Evolutionary conservation across 2,329 filamentous ascomycete genomes (phyloP), one percentile per base, ranked within the genome.

Genomic region (Stachybotrys elegans): DNA sequence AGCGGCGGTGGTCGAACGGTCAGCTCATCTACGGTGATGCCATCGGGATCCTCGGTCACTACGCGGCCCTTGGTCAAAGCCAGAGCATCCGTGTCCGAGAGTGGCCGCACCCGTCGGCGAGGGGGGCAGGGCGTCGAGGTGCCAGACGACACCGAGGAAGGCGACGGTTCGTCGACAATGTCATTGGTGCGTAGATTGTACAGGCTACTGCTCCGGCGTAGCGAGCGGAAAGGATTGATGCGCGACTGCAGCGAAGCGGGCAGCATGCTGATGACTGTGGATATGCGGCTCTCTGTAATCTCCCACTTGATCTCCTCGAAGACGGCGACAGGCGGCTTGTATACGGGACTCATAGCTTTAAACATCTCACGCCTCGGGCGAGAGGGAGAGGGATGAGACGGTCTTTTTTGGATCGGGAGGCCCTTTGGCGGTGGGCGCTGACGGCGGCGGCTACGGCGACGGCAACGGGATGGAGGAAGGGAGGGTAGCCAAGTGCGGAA

Each of bases 261-360:
- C 7, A 81, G 69, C 45, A 81, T 69, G 6, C 70, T 67, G 57
- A 75, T 77, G 14, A 81, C 64, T 47, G 72, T 71, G 19, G 73
- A 75, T 37, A 70, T 61, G 41, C 60, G 57, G 41, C 59, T 60
- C 43, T 60, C 54, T n/a, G 55, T 58, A 41, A 57, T 56, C 13
- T 62, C 61, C 46, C 61, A 51, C 32, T 59, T 55, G 42, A 60
- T 47, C 42, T 61, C 57, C 22, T 57, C 55, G 3, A 60, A 52
- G 34, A 51, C 45, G 22, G 57, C 49, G 7, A 49, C 42, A 34
- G 53, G 54, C 19, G 47, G 43, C 41, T 35, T 35, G 12, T 16
- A 16, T 5, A 16, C n/a, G n/a, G n/a, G n/a, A n/a, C n/a, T n/a
- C n/a, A n/a, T n/a, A n/a, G n/a, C n/a, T n/a, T n/a, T n/a, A n/a